phyloP scores from a whole-genome alignment of 2,329 filamentous ascomycete genomes.

The Bisporella sp. region DNA sequence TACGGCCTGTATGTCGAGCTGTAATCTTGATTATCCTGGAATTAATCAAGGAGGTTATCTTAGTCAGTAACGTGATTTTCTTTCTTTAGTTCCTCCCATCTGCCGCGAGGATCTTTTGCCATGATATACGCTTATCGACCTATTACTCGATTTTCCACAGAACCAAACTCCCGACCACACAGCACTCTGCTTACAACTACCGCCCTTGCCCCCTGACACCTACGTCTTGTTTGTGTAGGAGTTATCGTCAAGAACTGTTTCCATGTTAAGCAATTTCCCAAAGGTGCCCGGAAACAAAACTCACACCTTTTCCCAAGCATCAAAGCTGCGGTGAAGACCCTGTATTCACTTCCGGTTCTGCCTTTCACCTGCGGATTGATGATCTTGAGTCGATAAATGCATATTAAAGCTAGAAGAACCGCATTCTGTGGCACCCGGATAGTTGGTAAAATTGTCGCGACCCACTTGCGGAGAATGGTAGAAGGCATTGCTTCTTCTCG shows the following conservation, averaged over 20 bases:
- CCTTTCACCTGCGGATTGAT: slow-evolving; percentile 85
- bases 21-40: too few relatives aligned
- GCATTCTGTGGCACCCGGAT: slow-evolving; percentile 97
- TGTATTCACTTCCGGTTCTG: slow-evolving; percentile 87
- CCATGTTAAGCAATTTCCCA: not conserved
- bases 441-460: slow-evolving; percentile 80
- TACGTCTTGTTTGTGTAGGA: slow-evolving; percentile 99
- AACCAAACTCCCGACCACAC: too few relatives aligned
- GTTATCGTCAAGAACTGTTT: slow-evolving; percentile 83
- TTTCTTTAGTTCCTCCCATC: too few relatives aligned
- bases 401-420: slow-evolving; percentile 79
- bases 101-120: too few relatives aligned
- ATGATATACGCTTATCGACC: too few relatives aligned
- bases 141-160: too few relatives aligned
- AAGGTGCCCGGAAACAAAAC: slow-evolving; percentile 28
- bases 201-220: slow-evolving; percentile 58
- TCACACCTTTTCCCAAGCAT: slow-evolving; percentile 97
- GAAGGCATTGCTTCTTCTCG: slow-evolving; percentile 68
- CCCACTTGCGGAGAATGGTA: slow-evolving; percentile 89
- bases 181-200: too few relatives aligned
- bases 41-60: too few relatives aligned
- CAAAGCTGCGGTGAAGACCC: slow-evolving; percentile 84
- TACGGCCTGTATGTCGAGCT: too few relatives aligned
- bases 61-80: too few relatives aligned
- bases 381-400: slow-evolving; percentile 88